Evolutionary conservation across 2,329 filamentous ascomycete species (phyloP).

Genomic region (Colletotrichum phormii): DNA sequence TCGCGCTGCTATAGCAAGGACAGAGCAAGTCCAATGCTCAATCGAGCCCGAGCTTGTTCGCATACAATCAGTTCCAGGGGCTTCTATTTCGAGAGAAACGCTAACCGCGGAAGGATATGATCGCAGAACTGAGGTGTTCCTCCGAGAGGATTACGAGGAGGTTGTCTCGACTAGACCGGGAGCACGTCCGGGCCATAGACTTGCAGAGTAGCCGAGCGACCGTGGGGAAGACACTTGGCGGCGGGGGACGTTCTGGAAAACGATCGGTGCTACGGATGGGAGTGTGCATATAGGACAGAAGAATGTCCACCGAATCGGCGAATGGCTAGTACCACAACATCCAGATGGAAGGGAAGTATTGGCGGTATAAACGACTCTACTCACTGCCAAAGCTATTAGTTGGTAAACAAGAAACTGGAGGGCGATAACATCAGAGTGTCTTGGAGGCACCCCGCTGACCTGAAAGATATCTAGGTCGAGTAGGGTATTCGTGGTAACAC

Average conservation of each 20-base stretch:
- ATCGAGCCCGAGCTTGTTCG: neutral
- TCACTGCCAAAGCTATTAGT: neutral
- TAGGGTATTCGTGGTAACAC: neutral
- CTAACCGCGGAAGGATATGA: neutral
- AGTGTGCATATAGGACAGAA: neutral
- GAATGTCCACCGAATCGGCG: slow-evolving; percentile 24
- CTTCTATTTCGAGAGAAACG: slow-evolving; percentile 10
- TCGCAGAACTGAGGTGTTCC: neutral
- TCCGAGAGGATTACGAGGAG: slow-evolving; percentile 5
- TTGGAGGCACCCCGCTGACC: neutral
- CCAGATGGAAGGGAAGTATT: neutral
- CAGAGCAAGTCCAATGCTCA: neutral
- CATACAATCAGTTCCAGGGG: neutral
- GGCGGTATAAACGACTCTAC: neutral
- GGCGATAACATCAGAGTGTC: neutral
- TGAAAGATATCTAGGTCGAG: neutral
- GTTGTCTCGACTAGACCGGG: slow-evolving; percentile 17
- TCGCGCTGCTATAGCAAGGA: neutral
- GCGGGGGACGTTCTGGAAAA: slow-evolving; percentile 3
- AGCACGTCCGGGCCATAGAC: neutral
- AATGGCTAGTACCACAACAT: slow-evolving; percentile 1
- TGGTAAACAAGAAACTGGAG: neutral
- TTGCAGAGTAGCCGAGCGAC: slow-evolving; percentile 3
- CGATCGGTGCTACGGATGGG: slow-evolving; percentile 2
- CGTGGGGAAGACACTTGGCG: slow-evolving; percentile 19